Evolutionary conservation across 805 yeast species (phyloP), one percentile per base, ranked within the genome.

Genomic region (Ascoidea asiatica): DNA sequence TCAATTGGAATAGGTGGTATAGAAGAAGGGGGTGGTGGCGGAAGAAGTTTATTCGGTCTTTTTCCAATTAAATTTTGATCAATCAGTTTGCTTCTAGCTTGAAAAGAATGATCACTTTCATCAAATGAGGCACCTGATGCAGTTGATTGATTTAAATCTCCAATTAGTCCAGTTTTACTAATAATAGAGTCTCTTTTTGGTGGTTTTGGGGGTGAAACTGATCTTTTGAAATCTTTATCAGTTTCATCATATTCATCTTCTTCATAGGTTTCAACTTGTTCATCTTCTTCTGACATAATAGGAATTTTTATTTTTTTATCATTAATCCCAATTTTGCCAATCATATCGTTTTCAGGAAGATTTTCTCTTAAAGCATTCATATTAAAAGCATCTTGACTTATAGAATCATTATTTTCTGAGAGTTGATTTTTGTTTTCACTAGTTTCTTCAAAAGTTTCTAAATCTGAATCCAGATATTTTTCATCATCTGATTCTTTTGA

Each of bases 401-500:
- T 29, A 17, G 20, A 15, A 22, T 21, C 20, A n/a, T 20, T 29
- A 13, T 19, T 15, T 37, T 15, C 21, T 18, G 4, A 11, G 19
- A 36, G 41, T 19, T 41, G 41, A 17, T 18, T 5, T 41, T 41
- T 43, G 15, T 39, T 38, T 23, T 44, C 41, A 8, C 33, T 41
- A 15, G 40, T 39, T 48, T 53, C 46, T 52, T 58, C 46, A 47
- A 46, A 5, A 57, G 60, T 21, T 56, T 53, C 41, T 52, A 51
- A 35, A 53, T 53, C 39, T 48, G 42, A 19, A 42, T 50, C 59
- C 36, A 53, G 49, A 38, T 53, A 48, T 52, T 43, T 52, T 55
- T 44, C 54, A 44, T 40, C 54, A 53, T 15, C 58, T 52, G 47
- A 54, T 51, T 52, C 53, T 50, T 55, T 57, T 11, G 59, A 58